Conservation (phyloP, 2,329 filamentous ascomycete species). For the Juglanconis juglandina region DNA sequence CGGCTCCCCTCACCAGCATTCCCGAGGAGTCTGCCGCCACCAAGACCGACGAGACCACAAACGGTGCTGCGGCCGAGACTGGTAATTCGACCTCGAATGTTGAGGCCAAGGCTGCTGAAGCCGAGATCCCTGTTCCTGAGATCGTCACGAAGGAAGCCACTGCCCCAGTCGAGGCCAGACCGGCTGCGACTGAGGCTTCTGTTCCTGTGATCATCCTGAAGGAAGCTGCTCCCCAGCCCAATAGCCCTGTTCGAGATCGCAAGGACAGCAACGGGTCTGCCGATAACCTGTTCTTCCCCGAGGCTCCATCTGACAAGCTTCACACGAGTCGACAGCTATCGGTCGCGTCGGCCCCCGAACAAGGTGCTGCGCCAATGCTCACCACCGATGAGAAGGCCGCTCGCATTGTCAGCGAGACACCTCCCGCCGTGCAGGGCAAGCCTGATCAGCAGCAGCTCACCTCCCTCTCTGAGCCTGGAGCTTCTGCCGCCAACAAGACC, state of each 20-base stretch:
- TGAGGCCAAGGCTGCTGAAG: background rate
- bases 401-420: background rate
- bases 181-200: background rate
- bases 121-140: background rate
- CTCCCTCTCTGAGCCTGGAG: background rate
- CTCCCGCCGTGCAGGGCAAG: background rate
- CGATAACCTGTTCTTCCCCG: conserved; percentile 5
- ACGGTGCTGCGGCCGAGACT: background rate
- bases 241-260: background rate
- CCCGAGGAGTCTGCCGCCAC: conserved; percentile 6
- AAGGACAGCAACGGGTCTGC: conserved; percentile 2
- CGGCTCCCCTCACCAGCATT: conserved; percentile 7
- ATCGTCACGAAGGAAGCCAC: background rate
- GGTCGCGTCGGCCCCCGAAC: conserved; percentile 7
- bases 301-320: background rate
- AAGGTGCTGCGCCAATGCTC: background rate
- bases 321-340: conserved; percentile 6
- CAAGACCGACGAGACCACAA: background rate
- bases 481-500: background rate
- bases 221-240: background rate
- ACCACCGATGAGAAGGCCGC: background rate
- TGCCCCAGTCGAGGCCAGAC: background rate
- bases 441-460: background rate
- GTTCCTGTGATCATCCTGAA: background rate
- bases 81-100: background rate